Base-by-base conservation (phyloP, 345 rosid species). In the Isatis tinctoria region DNA sequence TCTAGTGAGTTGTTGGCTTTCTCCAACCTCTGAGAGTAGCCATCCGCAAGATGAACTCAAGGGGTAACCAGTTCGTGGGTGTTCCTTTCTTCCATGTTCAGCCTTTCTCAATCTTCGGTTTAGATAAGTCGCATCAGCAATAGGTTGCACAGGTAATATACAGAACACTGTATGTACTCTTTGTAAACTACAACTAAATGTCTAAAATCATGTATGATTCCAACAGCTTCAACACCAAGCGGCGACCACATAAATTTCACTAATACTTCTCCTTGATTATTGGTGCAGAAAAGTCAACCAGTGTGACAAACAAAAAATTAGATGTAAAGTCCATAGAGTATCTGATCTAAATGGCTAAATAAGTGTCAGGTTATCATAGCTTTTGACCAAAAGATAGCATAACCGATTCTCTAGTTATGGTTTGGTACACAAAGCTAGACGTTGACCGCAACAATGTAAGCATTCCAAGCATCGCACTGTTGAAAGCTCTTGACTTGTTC, bases 401-500 rank as follows among this genome's bases (percentile, higher is more conserved):
- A 67, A 59, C 28, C 12, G 10, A 32, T 33, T 48, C 36, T 20
- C 11, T 30, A 40, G 35, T 20, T 16, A 52, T 72, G 36, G 32
- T 6, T 45, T 59, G 18, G 27, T 27, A 39, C 5, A 48, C 10
- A 10, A 54, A 73, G 20, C 51, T 65, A 79, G 61, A 80, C 41
- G 33, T 76, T 80, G 57, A 89, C 91, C 3, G 87, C 94, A 17
- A 93, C 90, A 27, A 89, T 68, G 76, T 90, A 93, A 12, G 98
- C 97, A 80, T 93, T 93, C 98, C 97, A 93, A 58, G 96, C 83
- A 83, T 93, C 98, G 35, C 79, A 78, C 65, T 93, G 97, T 60
- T 84, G 83, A 72, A 93, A 90, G 71, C 65, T 82, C 58, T 80
- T 44, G 22, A 85, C 91, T 85, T 93, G 82, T 77, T 93, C 91